Evolutionary conservation across 2,329 filamentous ascomycete species (phyloP), one percentile per base, ranked within the genome.

Genomic region (Fusarium annulatum): DNA sequence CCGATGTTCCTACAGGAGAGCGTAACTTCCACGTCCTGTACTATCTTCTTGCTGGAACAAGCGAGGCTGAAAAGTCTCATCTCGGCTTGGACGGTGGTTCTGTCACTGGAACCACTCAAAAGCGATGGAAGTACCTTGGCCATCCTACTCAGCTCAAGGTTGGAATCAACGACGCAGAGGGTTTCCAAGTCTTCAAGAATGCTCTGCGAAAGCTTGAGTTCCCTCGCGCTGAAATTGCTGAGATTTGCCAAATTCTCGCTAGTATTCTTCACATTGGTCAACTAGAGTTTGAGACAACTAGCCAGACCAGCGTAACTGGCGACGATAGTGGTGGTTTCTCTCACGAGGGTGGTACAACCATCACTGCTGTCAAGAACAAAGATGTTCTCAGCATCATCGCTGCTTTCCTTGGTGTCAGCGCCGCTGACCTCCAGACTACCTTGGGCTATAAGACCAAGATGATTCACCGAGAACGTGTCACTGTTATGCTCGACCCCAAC

Each of bases 301-400:
- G 93, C 76, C 90, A 92, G 74, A 98, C 96, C 2, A 92, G 92
- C 5, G 92, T 90, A 1, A 90, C 90, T 2, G 94, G 90, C 4
- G 95, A 98, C 77, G 96, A 99, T 78, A 98, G 96, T 75, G 96
- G 96, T 62, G 96, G 96, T 26, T 98, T 96, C 83, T 97, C 96
- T 0, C 95, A 97, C 79, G 96, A 99, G 82, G 96, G 96, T 73
- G 94, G 92, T 46, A 94, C 96, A 79, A 93, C 89, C 2, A 86
- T 95, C 34, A 98, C 96, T 0, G 89, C 92, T 5, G 96, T 98
- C 38, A 96, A 93, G 85, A 99, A 99, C 83, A 97, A 95, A 84
- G 96, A 98, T 71, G 92, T 94, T 4, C 86, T 99, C 11, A 88
- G 87, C 48, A 94, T 96, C 53, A 88, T 99, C 61, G 95, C 96